Percentiles rank a stretch among this genome's conserved stretches.
phyloP scores from a whole-genome alignment of 148 eudicot species.

The Bassia scoparia region DNA sequence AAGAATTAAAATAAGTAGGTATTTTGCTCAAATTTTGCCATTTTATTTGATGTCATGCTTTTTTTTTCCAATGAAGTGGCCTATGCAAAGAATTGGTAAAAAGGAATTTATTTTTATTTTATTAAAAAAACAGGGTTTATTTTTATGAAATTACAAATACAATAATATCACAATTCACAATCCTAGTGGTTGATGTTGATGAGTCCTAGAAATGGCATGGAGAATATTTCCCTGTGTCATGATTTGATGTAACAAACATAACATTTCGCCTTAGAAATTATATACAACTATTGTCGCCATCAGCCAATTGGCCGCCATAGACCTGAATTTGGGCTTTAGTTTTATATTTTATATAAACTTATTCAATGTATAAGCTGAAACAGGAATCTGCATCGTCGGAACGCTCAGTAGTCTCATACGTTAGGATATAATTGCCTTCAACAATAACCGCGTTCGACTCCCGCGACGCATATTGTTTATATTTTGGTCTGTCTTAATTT shows the following conservation, averaged over 20 bases:
- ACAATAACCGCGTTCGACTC: constrained; percentile 21
- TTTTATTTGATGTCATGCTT: constrained; percentile 16
- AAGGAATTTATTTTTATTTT: neutral
- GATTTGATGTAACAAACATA: constrained; percentile 19
- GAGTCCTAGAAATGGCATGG: constrained; percentile 5
- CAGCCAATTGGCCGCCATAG: neutral
- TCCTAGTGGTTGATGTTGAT: constrained; percentile 9
- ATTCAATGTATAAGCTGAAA: too few species aligned
- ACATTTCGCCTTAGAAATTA: neutral
- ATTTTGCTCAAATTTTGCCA: constrained; percentile 6
- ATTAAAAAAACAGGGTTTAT: too few species aligned
- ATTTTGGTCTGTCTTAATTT: too few species aligned
- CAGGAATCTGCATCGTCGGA: too few species aligned
- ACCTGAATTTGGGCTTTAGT: neutral
- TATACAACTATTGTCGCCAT: neutral
- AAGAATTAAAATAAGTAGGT: neutral
- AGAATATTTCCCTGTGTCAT: constrained; percentile 6
- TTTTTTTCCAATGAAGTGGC: neutral
- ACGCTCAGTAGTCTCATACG: constrained; percentile 17
- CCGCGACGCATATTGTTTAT: constrained; percentile 11
- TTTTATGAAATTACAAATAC: too few species aligned
- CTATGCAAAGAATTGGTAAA: neutral
- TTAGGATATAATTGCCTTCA: constrained; percentile 22
- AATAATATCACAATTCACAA: neutral
- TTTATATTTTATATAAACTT: too few species aligned